These are phyloP conservation scores for Leptodermis oblonga DNA, from an alignment of 257 asterid species.

Conservation along the genomic window DNA sequence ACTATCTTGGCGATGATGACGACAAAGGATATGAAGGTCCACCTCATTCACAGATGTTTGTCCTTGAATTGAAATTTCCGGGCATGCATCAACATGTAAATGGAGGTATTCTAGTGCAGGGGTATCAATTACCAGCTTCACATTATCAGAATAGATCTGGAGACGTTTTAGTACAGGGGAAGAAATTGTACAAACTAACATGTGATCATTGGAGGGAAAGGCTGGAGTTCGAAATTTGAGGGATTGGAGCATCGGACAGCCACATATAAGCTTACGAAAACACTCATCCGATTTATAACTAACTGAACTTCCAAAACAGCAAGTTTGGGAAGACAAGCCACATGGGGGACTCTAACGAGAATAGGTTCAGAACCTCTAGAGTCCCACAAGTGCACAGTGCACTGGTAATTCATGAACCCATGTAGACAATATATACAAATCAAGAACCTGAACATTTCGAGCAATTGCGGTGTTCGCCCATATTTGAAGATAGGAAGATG, in stretches of 20 bases:
- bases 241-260: not conserved
- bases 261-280: not conserved
- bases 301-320: not conserved
- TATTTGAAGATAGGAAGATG: not conserved
- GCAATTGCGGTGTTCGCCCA: too few relatives aligned
- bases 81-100: not conserved
- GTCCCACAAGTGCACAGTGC: not conserved
- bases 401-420: too few relatives aligned
- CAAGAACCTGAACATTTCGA: too few relatives aligned
- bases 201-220: too few relatives aligned
- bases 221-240: too few relatives aligned
- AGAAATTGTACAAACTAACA: not conserved
- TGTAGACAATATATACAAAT: too few relatives aligned
- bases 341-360: not conserved
- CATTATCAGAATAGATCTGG: not conserved
- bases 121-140: not conserved
- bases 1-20: too few relatives aligned
- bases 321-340: not conserved
- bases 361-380: not conserved
- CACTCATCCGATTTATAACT: not conserved
- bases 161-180: not conserved
- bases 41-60: not conserved
- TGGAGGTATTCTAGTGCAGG: not conserved
- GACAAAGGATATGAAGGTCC: not conserved
- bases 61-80: not conserved